Evolutionary conservation across 768 basidiomycete genomes (phyloP).

Genomic region (Pholiota conissans): DNA sequence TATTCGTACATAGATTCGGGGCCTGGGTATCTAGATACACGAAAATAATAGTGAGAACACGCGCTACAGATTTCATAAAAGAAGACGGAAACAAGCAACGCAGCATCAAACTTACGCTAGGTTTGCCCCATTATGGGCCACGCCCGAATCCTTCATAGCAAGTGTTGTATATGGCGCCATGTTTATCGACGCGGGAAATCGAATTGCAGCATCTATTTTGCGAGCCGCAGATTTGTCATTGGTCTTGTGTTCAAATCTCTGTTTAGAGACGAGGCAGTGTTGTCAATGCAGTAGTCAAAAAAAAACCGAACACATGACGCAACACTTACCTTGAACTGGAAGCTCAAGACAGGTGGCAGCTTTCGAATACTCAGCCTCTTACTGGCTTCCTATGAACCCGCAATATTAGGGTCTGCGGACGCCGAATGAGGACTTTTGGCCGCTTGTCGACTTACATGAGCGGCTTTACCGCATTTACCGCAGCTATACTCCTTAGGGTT

Average conservation of each 20-base stretch:
- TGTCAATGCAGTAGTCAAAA: conserved; percentile 3
- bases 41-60: neutral
- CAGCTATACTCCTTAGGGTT: conserved; percentile 84
- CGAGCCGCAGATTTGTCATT: conserved; percentile 69
- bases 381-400: conserved; percentile 61
- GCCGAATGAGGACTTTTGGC: neutral
- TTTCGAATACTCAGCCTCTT: conserved; percentile 84
- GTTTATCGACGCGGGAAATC: conserved; percentile 81
- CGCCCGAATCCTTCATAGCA: conserved; percentile 50
- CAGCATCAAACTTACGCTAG: conserved; percentile 27
- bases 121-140: conserved; percentile 33
- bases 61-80: neutral
- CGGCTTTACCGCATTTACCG: conserved; percentile 71
- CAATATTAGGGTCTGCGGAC: neutral
- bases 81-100: neutral
- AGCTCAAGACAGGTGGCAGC: conserved; percentile 86
- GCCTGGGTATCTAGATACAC: conserved; percentile 28
- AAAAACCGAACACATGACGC: neutral
- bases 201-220: conserved; percentile 84
- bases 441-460: conserved; percentile 45
- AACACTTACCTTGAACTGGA: conserved; percentile 93
- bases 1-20: conserved; percentile 81
- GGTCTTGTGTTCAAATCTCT: conserved; percentile 93
- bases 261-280: conserved; percentile 1
- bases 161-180: conserved; percentile 87